A percentile compares a stretch with the other conserved stretches of the same genome.
phyloP scores from a whole-genome alignment of 306 rosid species.

The Herpetospermum pedunculosum region DNA sequence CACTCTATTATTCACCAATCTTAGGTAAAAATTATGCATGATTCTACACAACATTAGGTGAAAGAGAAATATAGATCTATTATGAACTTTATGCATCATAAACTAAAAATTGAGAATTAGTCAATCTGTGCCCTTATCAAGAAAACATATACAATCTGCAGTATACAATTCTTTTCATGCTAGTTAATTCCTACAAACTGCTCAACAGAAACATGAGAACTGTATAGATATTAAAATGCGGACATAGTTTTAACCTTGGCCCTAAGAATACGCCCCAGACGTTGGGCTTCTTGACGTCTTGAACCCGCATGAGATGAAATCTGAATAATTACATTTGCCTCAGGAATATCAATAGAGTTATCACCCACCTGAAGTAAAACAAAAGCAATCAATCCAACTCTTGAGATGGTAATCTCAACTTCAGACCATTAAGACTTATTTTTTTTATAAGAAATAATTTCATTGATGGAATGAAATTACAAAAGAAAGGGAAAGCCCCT shows the following conservation, averaged over 20 bases:
- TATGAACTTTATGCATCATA: neutral
- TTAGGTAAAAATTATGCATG: neutral
- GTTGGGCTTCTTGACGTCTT: slow-evolving; percentile 99
- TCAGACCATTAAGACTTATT: too few species aligned
- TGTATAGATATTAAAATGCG: neutral
- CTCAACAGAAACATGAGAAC: neutral
- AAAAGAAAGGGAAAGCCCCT: too few species aligned
- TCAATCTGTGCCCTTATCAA: neutral
- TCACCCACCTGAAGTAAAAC: slow-evolving; percentile 75
- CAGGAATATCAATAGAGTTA: slow-evolving; percentile 91
- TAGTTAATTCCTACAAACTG: neutral
- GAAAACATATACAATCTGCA: neutral
- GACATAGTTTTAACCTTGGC: slow-evolving; percentile 47
- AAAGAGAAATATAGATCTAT: neutral
- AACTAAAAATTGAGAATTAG: neutral
- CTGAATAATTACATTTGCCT: slow-evolving; percentile 96
- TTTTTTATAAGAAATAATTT: too few species aligned
- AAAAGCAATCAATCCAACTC: neutral
- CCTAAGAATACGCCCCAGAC: slow-evolving; percentile 98
- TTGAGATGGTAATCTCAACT: neutral
- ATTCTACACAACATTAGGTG: neutral
- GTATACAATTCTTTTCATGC: neutral
- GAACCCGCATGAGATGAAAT: slow-evolving; percentile 98
- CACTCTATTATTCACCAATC: neutral
- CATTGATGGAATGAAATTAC: too few species aligned